Evolutionary conservation across 441 rosid genomes (phyloP).

Genomic region (Metrosideros polymorpha): DNA sequence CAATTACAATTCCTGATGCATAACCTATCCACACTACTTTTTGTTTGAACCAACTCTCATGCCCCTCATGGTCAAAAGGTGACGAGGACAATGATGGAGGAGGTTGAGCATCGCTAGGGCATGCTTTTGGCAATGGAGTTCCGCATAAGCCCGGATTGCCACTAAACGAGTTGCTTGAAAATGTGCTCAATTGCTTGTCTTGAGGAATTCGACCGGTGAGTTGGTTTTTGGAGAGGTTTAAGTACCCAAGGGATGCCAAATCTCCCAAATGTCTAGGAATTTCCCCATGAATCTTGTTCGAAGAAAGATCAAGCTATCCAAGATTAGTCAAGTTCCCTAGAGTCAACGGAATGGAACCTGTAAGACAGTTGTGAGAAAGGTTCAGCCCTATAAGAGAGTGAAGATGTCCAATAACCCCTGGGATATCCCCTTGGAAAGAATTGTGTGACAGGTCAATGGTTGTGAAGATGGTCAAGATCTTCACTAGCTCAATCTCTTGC

Average conservation of each 20-base stretch:
- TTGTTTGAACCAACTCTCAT: not conserved
- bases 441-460: not conserved
- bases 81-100: not conserved
- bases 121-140: not conserved
- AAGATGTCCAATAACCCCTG: not conserved
- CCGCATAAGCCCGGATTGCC: not conserved
- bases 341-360: not conserved
- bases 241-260: not conserved
- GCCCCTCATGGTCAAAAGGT: fast-evolving
- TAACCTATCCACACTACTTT: not conserved
- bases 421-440: not conserved
- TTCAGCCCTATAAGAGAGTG: not conserved
- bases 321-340: not conserved
- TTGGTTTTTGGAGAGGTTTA: not conserved
- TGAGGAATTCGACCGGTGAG: not conserved
- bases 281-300: not conserved
- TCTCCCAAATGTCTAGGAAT: not conserved
- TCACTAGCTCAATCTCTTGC: not conserved
- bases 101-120: not conserved
- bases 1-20: not conserved
- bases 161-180: not conserved
- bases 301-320: not conserved
- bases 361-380: not conserved
- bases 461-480: not conserved
- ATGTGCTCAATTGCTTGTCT: not conserved